A percentile compares a stretch with the other conserved stretches of the same genome.
These are phyloP conservation scores for Stachybotrys elegans DNA, from an alignment of 2,329 filamentous ascomycete genomes.

Conservation along the genomic window DNA sequence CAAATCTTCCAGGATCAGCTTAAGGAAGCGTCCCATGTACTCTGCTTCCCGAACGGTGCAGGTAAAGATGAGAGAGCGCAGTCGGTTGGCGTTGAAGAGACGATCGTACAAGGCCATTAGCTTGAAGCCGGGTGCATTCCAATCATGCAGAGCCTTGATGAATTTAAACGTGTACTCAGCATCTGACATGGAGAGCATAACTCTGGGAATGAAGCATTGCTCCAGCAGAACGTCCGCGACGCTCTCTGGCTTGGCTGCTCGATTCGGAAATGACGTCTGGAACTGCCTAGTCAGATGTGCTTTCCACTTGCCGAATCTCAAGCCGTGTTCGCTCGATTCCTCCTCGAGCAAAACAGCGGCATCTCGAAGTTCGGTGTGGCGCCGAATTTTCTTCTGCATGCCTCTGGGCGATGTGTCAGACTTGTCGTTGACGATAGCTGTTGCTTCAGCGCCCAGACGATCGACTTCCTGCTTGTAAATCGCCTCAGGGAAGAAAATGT, in stretches of 20 bases:
- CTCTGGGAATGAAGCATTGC: constrained; percentile 85
- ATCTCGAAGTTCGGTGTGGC: background rate
- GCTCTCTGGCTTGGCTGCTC: constrained; percentile 56
- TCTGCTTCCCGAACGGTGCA: constrained; percentile 89
- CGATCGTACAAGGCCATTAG: constrained; percentile 79
- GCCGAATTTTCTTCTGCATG: constrained; percentile 37
- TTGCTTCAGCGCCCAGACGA: constrained; percentile 61
- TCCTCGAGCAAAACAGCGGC: constrained; percentile 58
- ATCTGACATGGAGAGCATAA: constrained; percentile 78
- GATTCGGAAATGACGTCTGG: constrained; percentile 69
- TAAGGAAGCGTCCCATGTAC: constrained; percentile 87
- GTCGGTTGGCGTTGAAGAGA: constrained; percentile 76
- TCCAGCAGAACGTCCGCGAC: constrained; percentile 78
- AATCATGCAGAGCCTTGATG: constrained; percentile 80
- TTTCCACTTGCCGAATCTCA: constrained; percentile 61
- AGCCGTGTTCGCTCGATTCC: constrained; percentile 67
- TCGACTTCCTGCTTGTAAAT: constrained; percentile 75
- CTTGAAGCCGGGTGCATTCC: constrained; percentile 79
- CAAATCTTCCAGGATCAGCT: constrained; percentile 74
- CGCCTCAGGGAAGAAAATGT: constrained; percentile 69
- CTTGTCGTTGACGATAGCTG: constrained; percentile 64
- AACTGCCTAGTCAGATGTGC: constrained; percentile 71
- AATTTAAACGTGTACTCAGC: constrained; percentile 85
- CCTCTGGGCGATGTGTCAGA: constrained; percentile 69
- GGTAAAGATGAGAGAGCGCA: constrained; percentile 79